These are phyloP conservation scores for Hibiscus syriacus DNA, from an alignment of 345 rosid species.

Conservation along the genomic window DNA sequence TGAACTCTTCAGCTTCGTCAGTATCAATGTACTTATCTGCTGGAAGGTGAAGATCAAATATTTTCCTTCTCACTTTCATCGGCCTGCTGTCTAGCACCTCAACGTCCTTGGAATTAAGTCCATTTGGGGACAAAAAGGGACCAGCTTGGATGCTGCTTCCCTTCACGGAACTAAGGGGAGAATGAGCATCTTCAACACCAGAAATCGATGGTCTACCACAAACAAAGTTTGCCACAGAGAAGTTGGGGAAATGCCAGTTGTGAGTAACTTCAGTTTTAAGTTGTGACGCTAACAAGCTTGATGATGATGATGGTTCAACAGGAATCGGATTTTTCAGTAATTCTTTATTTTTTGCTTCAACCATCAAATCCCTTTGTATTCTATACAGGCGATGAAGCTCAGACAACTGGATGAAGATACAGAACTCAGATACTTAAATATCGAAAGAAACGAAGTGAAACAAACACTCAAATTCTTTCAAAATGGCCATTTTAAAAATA, in stretches of 20 bases:
- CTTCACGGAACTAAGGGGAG: conserved; percentile 47
- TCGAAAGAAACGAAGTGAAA: conserved; percentile 16
- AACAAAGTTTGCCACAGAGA: conserved; percentile 45
- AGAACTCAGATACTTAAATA: conserved; percentile 11
- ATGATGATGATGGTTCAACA: conserved; percentile 42
- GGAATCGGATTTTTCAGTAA: conserved; percentile 25
- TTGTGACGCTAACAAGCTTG: conserved; percentile 52
- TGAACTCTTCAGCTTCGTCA: conserved; percentile 33
- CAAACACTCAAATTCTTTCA: too few relatives aligned
- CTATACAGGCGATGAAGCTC: conserved; percentile 69
- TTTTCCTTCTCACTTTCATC: conserved; percentile 57
- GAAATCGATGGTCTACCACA: conserved; percentile 45
- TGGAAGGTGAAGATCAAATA: conserved; percentile 83
- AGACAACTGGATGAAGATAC: conserved; percentile 31
- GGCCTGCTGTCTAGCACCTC: conserved; percentile 69
- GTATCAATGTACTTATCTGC: conserved; percentile 66
- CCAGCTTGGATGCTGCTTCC: conserved; percentile 44
- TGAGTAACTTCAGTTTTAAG: conserved; percentile 47
- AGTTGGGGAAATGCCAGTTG: conserved; percentile 60
- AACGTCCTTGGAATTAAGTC: conserved; percentile 38
- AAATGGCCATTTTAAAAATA: too few relatives aligned
- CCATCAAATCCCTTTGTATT: conserved; percentile 61
- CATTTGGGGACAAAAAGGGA: conserved; percentile 46
- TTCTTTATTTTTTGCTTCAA: conserved; percentile 53
- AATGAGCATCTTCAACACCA: conserved; percentile 38